Evolutionary conservation across 2,329 filamentous ascomycete species (phyloP).

Genomic region (Ophiostoma tasmaniense): DNA sequence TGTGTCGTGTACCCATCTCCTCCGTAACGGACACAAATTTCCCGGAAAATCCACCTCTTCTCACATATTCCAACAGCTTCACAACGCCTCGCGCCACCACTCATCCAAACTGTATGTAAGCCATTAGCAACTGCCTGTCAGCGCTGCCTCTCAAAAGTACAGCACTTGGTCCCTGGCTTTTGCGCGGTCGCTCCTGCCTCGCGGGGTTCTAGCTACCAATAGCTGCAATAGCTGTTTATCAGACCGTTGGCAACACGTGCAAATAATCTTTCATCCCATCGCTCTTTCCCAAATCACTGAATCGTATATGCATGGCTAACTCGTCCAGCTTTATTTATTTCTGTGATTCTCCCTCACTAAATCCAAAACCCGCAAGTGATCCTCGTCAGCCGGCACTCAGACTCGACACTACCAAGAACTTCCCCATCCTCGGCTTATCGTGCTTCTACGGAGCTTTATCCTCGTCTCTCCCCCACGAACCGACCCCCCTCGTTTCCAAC

Average conservation of each 20-base stretch:
- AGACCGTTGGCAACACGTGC: neutral
- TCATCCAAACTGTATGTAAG: neutral
- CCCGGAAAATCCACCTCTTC: neutral
- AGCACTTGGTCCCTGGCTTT: neutral
- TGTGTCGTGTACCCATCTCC: neutral
- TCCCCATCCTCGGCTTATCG: constrained; percentile 1
- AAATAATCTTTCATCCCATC: neutral
- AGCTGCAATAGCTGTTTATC: too few relatives aligned
- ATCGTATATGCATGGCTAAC: neutral
- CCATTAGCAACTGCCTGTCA: neutral
- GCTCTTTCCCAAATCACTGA: neutral
- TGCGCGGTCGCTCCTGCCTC: neutral
- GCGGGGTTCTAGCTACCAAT: neutral
- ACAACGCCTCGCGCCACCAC: neutral
- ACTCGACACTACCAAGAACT: neutral
- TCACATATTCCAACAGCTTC: neutral
- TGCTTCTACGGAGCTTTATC: neutral
- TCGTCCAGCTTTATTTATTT: neutral
- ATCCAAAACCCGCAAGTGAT: neutral
- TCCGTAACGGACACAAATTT: neutral
- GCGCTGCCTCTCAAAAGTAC: neutral
- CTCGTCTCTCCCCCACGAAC: neutral
- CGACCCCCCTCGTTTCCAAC: neutral
- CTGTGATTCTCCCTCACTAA: neutral
- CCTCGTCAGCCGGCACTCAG: neutral